Evolutionary conservation across 1,284 basidiomycete species (phyloP).

Genomic region (Amylostereum areolatum): DNA sequence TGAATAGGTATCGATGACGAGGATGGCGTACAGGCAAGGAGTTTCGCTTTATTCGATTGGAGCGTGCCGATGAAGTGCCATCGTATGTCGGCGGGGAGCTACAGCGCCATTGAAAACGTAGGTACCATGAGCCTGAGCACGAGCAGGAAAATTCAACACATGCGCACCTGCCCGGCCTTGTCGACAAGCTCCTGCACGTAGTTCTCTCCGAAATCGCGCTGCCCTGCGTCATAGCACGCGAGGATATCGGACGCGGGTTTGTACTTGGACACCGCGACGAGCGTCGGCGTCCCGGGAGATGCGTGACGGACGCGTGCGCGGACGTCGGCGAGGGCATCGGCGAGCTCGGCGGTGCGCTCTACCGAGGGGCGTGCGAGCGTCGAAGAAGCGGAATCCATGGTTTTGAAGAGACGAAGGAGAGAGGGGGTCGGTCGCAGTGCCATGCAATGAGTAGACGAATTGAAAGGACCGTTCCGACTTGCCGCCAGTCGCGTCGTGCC

Average conservation of each 20-base stretch:
- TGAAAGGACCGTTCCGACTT: too few species aligned
- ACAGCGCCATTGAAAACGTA: not conserved
- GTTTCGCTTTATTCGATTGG: constrained; percentile 94
- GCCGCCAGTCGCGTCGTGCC: too few species aligned
- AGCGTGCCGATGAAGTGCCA: constrained; percentile 98
- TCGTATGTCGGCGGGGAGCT: constrained; percentile 80
- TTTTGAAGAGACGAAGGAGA: too few species aligned
- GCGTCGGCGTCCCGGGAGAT: constrained; percentile 25
- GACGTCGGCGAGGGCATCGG: constrained; percentile 45
- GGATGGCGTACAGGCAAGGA: constrained; percentile 73
- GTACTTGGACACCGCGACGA: constrained; percentile 96
- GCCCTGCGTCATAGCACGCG: constrained; percentile 74
- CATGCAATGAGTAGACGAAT: too few species aligned
- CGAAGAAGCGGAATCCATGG: too few species aligned
- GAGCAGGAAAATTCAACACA: not conserved
- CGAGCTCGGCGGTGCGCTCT: constrained; percentile 43
- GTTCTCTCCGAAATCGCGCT: constrained; percentile 95
- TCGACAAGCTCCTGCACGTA: constrained; percentile 95
- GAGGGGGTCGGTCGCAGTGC: too few species aligned
- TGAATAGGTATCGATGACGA: too few species aligned
- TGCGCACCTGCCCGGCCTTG: constrained; percentile 71
- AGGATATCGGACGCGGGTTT: constrained; percentile 87
- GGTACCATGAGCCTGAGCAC: not conserved
- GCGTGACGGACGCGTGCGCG: constrained; percentile 38
- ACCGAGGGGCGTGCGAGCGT: constrained; percentile 1